phyloP scores from a whole-genome alignment of 2,329 filamentous ascomycete species.

The Ceratocystis cacaofunesta region DNA sequence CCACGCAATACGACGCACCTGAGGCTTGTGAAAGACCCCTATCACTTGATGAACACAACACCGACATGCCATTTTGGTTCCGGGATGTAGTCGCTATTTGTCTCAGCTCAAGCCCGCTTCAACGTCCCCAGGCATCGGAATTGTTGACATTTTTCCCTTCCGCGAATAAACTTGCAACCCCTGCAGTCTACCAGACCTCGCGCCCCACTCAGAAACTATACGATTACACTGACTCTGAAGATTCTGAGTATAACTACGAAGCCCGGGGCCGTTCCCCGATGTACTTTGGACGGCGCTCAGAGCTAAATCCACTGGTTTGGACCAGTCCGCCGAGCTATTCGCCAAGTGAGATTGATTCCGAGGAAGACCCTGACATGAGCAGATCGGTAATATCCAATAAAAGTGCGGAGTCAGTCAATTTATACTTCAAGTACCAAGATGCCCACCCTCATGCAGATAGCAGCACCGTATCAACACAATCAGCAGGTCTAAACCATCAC shows the following conservation, averaged over 20 bases:
- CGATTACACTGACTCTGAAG: constrained; percentile 8
- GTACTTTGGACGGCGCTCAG: constrained; percentile 13
- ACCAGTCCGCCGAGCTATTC: constrained; percentile 15
- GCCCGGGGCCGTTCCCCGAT: constrained; percentile 14
- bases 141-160: constrained; percentile 55
- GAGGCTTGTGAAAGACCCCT: constrained; percentile 60
- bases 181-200: constrained; percentile 20
- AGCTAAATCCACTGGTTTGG: constrained; percentile 14
- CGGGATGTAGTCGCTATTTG: constrained; percentile 61
- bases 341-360: constrained; percentile 9
- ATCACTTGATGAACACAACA: constrained; percentile 35
- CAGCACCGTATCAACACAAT: not conserved
- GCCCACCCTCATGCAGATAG: not conserved
- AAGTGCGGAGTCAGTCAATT: not conserved
- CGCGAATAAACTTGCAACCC: constrained; percentile 10
- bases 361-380: not conserved
- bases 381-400: not conserved
- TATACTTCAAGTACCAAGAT: not conserved
- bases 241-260: constrained; percentile 14
- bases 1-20: constrained; percentile 76
- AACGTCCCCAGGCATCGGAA: constrained; percentile 56
- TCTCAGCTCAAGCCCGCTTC: constrained; percentile 56
- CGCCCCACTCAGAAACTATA: constrained; percentile 16
- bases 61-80: constrained; percentile 65
- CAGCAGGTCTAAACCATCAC: not conserved